Evolutionary conservation across 352 stramenopile genomes (phyloP), one percentile per base, ranked within the genome.

Genomic region (Phytophthora vignae): DNA sequence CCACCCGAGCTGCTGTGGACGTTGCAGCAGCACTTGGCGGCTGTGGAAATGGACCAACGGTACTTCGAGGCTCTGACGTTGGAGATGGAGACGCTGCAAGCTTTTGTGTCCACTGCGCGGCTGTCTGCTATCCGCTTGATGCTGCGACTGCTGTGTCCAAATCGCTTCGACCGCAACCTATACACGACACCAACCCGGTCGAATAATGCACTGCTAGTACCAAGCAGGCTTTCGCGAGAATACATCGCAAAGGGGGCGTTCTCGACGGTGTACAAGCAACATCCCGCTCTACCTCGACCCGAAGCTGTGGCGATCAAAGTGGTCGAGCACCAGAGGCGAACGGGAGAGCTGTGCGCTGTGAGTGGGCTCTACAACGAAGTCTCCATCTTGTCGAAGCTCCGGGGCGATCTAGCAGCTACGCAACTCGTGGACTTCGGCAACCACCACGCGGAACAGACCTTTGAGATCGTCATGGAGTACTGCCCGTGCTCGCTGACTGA

Each of bases 381-480:
- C 8, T 54, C 57, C 0, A 81, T 90, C 21, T 76, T 93, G 7
- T 75, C 82, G 22, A 74, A 71, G 15, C 70, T 93, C 0, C 72
- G 76, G 44, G 81, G 82, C n/a, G 78, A 90, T 12, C 25, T 57
- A 14, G 76, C 83, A 27, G 82, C 82, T 17, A 83, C 79, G 11
- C 83, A 91, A 57, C 55, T 93, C 2, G 46, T 93, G 15, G 85
- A 93, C 55, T 91, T 79, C 64, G 85, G 85, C 3, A 88, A 88
- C 48, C 66, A 76, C 31, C 46, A 76, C 7, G 58, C 73, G 1
- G 77, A 78, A 0, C 65, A 81, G 27, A 81, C 50, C 61, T 88
- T 90, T 49, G 81, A 90, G 44, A 74, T 91, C 38, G 64, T 90
- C 46, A 78, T 88, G 44, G 85, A 93, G 67, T 87, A 80, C 52